Percentiles rank a stretch among this genome's conserved stretches.
Conservation (phyloP, 371 early-diverging fungal genomes). For the Lichtheimia corymbifera region DNA sequence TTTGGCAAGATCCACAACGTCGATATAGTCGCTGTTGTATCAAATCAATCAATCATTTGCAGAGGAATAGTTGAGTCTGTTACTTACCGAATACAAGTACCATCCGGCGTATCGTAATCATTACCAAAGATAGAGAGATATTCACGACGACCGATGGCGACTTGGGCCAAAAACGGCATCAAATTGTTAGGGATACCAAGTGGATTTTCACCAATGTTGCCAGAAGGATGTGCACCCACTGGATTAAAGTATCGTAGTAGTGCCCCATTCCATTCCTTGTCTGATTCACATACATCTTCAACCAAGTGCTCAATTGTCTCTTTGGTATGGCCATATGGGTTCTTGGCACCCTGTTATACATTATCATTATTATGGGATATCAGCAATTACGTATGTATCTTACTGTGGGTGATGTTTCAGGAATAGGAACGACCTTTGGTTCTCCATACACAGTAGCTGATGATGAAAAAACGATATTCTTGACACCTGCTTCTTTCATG, state of each 20-base stretch:
- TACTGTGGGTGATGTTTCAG: slow-evolving; percentile 58
- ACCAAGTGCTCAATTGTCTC: slow-evolving; percentile 81
- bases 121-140: slow-evolving; percentile 78
- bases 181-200: slow-evolving; percentile 83
- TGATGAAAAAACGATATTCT: slow-evolving; percentile 77
- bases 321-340: slow-evolving; percentile 89
- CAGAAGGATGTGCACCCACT: slow-evolving; percentile 84
- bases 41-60: neutral
- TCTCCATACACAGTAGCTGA: slow-evolving; percentile 80
- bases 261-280: slow-evolving; percentile 68
- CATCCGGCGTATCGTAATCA: slow-evolving; percentile 86
- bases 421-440: slow-evolving; percentile 52
- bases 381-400: slow-evolving; percentile 1
- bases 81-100: slow-evolving; percentile 78
- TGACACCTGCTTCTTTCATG: slow-evolving; percentile 62
- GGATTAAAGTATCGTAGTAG: slow-evolving; percentile 92
- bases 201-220: slow-evolving; percentile 89
- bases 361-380: neutral
- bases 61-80: neutral
- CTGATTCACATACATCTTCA: slow-evolving; percentile 68
- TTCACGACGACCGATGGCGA: slow-evolving; percentile 74
- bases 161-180: slow-evolving; percentile 86
- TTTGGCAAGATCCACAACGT: slow-evolving; percentile 85
- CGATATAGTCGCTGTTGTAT: slow-evolving; percentile 75
- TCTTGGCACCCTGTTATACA: slow-evolving; percentile 53